Percentiles rank a stretch among this genome's conserved stretches.
phyloP scores from a whole-genome alignment of 192 early-diverging fungal genomes.

The Coemansia sp. region DNA sequence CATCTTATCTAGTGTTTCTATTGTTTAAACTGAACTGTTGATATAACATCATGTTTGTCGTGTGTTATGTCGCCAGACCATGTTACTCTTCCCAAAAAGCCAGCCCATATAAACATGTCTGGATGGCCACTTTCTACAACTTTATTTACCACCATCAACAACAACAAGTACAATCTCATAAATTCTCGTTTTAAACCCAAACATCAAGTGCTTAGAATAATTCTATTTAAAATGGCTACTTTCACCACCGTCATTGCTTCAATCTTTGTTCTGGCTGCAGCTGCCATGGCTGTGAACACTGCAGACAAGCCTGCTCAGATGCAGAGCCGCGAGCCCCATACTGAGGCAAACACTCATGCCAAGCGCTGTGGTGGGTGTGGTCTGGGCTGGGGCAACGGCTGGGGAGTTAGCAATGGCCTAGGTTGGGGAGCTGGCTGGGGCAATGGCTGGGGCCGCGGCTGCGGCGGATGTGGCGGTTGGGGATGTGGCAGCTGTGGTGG shows the following conservation, averaged over 20 bases:
- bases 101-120: background rate
- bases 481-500: slow-evolving; percentile 1
- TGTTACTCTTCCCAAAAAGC: too few species aligned
- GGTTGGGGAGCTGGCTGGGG: background rate
- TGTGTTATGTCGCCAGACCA: too few species aligned
- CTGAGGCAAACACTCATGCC: background rate
- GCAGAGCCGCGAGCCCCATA: background rate
- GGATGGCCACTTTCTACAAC: background rate
- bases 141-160: background rate
- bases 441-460: background rate
- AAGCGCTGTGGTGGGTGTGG: slow-evolving; percentile 1
- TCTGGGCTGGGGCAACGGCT: background rate
- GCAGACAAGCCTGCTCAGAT: background rate
- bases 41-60: too few species aligned
- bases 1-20: background rate
- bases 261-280: background rate
- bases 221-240: background rate
- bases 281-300: background rate
- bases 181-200: too few species aligned
- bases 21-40: background rate
- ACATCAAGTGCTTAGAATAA: too few species aligned
- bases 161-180: background rate
- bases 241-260: background rate
- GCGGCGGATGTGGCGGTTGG: slow-evolving; percentile 1
- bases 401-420: too few species aligned